Conservation (phyloP, 495 filamentous ascomycete species). For the Aspergillus indologenus region DNA sequence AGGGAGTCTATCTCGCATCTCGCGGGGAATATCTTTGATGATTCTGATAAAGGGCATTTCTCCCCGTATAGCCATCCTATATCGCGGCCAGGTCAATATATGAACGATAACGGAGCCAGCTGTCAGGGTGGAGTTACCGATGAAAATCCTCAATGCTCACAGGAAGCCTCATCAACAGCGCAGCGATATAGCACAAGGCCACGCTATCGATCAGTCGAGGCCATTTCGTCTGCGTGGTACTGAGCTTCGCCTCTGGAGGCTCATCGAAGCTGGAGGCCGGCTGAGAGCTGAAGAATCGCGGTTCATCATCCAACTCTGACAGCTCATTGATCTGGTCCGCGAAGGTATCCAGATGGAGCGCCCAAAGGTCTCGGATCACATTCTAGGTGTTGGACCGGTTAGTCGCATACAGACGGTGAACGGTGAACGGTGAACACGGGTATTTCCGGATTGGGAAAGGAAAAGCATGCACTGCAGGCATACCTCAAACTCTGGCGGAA, state of each 20-base stretch:
- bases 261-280: slow-evolving; percentile 29
- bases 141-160: slow-evolving; percentile 62
- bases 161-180: slow-evolving; percentile 60
- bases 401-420: not conserved
- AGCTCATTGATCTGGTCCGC: slow-evolving; percentile 35
- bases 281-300: slow-evolving; percentile 53
- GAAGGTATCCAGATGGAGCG: slow-evolving; percentile 55
- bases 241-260: slow-evolving; percentile 24
- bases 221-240: slow-evolving; percentile 29
- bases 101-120: not conserved
- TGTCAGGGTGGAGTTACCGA: slow-evolving; percentile 30
- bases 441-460: not conserved
- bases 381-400: slow-evolving; percentile 27
- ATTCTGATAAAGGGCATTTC: slow-evolving; percentile 47
- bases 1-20: slow-evolving; percentile 63
- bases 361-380: slow-evolving; percentile 68
- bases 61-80: slow-evolving; percentile 40
- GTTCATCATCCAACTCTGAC: slow-evolving; percentile 33
- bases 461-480: slow-evolving; percentile 4
- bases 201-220: slow-evolving; percentile 64
- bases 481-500: slow-evolving; percentile 66
- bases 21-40: slow-evolving; percentile 53
- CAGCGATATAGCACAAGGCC: slow-evolving; percentile 64
- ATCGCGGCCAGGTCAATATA: not conserved
- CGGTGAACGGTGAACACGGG: not conserved